These are phyloP conservation scores for Cyberlindnera americana DNA, from an alignment of 805 yeast species.

Conservation along the genomic window DNA sequence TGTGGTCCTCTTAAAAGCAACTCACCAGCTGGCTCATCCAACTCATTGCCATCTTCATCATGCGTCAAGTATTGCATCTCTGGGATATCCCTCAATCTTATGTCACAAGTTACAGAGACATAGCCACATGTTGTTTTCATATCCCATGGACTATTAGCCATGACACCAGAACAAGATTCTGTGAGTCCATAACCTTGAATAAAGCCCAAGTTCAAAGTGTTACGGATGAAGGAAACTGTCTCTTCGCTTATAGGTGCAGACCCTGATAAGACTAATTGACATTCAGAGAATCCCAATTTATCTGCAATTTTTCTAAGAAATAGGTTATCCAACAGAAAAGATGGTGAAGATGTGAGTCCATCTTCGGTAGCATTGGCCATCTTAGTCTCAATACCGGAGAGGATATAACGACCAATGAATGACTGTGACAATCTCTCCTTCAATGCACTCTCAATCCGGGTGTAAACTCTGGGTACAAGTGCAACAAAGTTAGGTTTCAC, in stretches of 20 bases:
- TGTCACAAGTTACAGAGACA: constrained; percentile 48
- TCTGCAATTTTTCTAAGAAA: constrained; percentile 36
- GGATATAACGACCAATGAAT: constrained; percentile 10
- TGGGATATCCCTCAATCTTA: constrained; percentile 51
- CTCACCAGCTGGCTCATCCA: constrained; percentile 42
- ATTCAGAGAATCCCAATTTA: constrained; percentile 37
- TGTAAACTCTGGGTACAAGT: constrained; percentile 57
- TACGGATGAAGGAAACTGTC: constrained; percentile 51
- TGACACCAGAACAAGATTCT: constrained; percentile 57
- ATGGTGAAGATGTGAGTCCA: constrained; percentile 9
- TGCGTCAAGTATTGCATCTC: constrained; percentile 39
- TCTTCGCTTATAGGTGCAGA: constrained; percentile 60
- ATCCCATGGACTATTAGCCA: constrained; percentile 35
- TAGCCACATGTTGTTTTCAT: constrained; percentile 40
- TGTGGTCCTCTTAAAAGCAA: constrained; percentile 55
- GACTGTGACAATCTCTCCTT: constrained; percentile 23
- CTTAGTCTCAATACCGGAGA: constrained; percentile 15
- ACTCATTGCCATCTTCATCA: constrained; percentile 26
- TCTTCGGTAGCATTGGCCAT: constrained; percentile 8
- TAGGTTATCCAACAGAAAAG: constrained; percentile 10
- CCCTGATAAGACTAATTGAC: constrained; percentile 37
- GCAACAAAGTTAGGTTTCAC: constrained; percentile 45
- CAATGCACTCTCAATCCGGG: constrained; percentile 47
- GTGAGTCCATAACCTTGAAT: constrained; percentile 62
- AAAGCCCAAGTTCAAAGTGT: constrained; percentile 42